Conservation (phyloP, 805 yeast species). For the Kockiozyma suomiensis region DNA sequence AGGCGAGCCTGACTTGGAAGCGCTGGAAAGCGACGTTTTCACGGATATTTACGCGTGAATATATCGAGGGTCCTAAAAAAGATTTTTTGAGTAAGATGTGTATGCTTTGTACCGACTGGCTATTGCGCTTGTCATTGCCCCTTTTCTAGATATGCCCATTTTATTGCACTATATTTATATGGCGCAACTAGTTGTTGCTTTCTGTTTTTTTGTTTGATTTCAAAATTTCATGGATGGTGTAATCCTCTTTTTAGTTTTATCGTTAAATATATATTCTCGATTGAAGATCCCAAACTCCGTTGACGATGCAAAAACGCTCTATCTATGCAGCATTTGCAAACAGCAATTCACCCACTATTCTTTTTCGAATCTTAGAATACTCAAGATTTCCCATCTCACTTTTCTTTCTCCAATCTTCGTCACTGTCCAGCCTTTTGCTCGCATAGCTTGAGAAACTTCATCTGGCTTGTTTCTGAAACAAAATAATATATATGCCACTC, state of each 20-base stretch:
- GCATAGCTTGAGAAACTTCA: slow-evolving; percentile 55
- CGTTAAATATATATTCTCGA: background rate
- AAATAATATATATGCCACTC: slow-evolving; percentile 84
- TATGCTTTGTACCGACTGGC: background rate
- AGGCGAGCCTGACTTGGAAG: slow-evolving; percentile 19
- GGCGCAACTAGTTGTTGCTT: background rate
- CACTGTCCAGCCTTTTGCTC: slow-evolving; percentile 55
- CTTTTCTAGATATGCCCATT: no score
- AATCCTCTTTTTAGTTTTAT: background rate
- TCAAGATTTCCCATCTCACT: slow-evolving; percentile 95
- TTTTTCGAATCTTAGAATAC: slow-evolving; percentile 59
- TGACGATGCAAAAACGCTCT: background rate
- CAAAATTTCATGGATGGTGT: slow-evolving; percentile 7
- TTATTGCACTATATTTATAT: no score
- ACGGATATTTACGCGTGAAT: slow-evolving; percentile 26
- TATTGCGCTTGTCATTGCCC: background rate
- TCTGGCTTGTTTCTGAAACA: slow-evolving; percentile 90
- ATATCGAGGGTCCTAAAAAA: background rate
- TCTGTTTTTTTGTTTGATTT: background rate
- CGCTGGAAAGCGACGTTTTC: slow-evolving; percentile 26
- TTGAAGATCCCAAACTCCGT: background rate
- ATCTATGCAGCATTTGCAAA: background rate
- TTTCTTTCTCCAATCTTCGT: slow-evolving; percentile 63
- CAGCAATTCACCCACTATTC: background rate
- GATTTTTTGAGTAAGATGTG: no score